Evolutionary conservation across 2,329 filamentous ascomycete species (phyloP).

Genomic region (Trichocomaceae sp.): DNA sequence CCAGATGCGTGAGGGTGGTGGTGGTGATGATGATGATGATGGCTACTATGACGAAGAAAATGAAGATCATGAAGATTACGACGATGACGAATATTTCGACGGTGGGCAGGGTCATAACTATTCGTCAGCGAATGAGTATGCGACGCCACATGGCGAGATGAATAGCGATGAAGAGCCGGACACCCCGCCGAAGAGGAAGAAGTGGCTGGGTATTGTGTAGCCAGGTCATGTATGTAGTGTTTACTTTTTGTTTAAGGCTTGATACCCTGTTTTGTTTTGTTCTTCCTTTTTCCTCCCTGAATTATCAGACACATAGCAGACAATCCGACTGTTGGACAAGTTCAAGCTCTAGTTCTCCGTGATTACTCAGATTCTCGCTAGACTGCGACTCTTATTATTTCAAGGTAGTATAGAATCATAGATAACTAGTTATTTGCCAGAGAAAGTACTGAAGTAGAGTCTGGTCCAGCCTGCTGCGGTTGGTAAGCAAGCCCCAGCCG

Average conservation of each 20-base stretch:
- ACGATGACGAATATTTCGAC: slow-evolving; percentile 16
- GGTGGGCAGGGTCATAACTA: slow-evolving; percentile 7
- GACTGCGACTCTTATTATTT: no score
- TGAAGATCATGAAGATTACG: slow-evolving; percentile 14
- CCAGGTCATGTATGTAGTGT: not conserved
- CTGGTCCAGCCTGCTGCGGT: slow-evolving; percentile 9
- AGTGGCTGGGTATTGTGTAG: slow-evolving; percentile 25
- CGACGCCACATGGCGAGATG: not conserved
- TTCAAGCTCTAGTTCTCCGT: not conserved
- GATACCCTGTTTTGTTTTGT: slow-evolving; percentile 6
- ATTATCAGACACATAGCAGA: not conserved
- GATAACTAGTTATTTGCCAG: no score
- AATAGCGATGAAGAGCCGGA: slow-evolving; percentile 14
- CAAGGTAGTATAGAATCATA: no score
- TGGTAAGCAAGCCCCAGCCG: slow-evolving; percentile 11
- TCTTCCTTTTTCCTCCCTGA: not conserved
- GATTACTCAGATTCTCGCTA: not conserved
- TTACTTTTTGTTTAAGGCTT: not conserved
- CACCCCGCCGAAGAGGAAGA: slow-evolving; percentile 21
- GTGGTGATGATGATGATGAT: slow-evolving; percentile 13
- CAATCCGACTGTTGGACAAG: no score
- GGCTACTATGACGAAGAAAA: slow-evolving; percentile 6
- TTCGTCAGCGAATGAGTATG: not conserved
- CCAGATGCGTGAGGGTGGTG: not conserved
- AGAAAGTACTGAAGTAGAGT: not conserved